These are phyloP conservation scores for Lachnellula occidentalis DNA, from an alignment of 2,329 filamentous ascomycete species.

Conservation along the genomic window DNA sequence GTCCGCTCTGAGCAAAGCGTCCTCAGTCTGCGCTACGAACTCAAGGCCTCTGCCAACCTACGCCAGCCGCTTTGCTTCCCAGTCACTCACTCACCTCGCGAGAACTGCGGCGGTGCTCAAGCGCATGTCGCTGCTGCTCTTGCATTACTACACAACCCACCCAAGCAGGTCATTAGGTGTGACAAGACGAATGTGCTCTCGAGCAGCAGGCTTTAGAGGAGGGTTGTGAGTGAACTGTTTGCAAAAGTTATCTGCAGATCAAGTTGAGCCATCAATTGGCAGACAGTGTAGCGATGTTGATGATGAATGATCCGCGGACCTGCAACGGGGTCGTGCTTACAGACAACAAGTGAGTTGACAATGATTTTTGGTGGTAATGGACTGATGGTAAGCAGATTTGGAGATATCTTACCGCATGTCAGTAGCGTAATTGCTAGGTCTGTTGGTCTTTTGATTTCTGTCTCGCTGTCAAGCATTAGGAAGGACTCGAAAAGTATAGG, in stretches of 20 bases:
- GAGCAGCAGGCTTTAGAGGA: conserved; percentile 80
- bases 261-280: conserved; percentile 82
- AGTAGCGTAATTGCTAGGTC: conserved; percentile 86
- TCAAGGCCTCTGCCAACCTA: conserved; percentile 98
- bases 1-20: conserved; percentile 88
- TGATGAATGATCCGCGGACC: conserved; percentile 82
- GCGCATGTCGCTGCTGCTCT: conserved; percentile 73
- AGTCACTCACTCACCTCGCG: conserved; percentile 84
- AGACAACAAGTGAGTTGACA: conserved; percentile 49
- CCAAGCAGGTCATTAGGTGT: conserved; percentile 67
- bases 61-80: conserved; percentile 57
- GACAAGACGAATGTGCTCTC: conserved; percentile 96
- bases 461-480: conserved; percentile 67
- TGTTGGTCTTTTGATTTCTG: conserved; percentile 78
- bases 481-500: conserved; percentile 30
- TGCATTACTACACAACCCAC: conserved; percentile 53
- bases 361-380: conserved; percentile 59
- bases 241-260: conserved; percentile 77
- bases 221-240: conserved; percentile 76
- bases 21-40: conserved; percentile 91
- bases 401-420: conserved; percentile 91
- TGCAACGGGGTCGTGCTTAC: conserved; percentile 87
- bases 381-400: conserved; percentile 85
- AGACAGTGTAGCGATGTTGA: conserved; percentile 87
- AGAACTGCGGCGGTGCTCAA: conserved; percentile 99